Evolutionary conservation across 148 eudicot species (phyloP).

Genomic region (Polygonum maritimum): DNA sequence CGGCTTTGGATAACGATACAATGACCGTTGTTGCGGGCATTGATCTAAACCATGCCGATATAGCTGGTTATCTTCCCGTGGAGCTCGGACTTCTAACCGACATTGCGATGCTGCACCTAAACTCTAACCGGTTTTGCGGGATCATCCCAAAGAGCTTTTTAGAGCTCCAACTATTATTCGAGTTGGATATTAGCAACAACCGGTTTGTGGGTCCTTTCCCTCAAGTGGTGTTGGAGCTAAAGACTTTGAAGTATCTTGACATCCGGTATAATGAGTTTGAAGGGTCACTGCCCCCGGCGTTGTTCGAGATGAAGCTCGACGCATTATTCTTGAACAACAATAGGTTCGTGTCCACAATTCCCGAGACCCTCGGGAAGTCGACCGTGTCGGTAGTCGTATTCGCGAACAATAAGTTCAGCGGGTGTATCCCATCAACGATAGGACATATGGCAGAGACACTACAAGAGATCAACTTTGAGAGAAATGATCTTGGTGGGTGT

Average conservation of each 20-base stretch:
- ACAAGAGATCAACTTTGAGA: conserved; percentile 16
- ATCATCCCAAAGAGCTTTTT: conserved; percentile 30
- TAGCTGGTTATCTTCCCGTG: conserved; percentile 41
- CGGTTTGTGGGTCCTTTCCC: conserved; percentile 51
- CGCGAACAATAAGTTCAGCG: conserved; percentile 20
- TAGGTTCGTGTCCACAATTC: conserved; percentile 17
- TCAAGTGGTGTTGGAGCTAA: conserved; percentile 22
- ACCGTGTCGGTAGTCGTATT: conserved; percentile 20
- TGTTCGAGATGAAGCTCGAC: conserved; percentile 27
- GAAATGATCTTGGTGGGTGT: conserved; percentile 22
- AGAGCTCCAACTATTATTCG: conserved; percentile 28
- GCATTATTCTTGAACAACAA: conserved; percentile 16
- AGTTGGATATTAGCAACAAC: conserved; percentile 75
- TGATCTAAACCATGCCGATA: conserved; percentile 47
- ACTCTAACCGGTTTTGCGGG: conserved; percentile 57
- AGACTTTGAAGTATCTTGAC: conserved; percentile 41
- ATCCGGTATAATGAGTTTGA: conserved; percentile 60
- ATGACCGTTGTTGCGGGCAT: conserved; percentile 53
- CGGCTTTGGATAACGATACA: conserved; percentile 43
- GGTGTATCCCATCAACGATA: conserved; percentile 20
- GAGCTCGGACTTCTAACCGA: conserved; percentile 53
- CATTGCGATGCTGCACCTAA: conserved; percentile 58
- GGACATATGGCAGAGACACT: conserved; percentile 16
- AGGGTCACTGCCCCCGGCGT: conserved; percentile 49
- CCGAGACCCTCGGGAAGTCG: conserved; percentile 21